A percentile compares a stretch with the other conserved stretches of the same genome.
Conservation (phyloP, 169 alveolate species). For the Cryptosporidium andersoni region DNA sequence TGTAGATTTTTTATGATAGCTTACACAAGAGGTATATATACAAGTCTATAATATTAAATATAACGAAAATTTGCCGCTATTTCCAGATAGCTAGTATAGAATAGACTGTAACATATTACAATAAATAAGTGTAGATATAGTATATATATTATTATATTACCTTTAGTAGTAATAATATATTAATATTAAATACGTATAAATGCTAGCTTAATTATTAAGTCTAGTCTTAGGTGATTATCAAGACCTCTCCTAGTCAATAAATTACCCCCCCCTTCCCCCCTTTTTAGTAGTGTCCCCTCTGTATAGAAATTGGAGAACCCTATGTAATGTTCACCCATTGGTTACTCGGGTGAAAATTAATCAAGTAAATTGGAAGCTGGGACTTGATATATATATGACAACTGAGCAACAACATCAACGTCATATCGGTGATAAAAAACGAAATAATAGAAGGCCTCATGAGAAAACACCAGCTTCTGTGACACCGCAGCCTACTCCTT, state of each 20-base stretch:
- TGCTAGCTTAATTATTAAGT: constrained; percentile 1
- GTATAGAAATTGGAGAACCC: constrained; percentile 3
- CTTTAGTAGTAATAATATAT: no score
- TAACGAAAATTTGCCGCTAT: no score
- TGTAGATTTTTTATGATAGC: no score
- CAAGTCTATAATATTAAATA: no score
- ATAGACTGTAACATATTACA: no score
- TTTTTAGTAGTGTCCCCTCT: constrained; percentile 7
- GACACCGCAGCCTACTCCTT: neutral
- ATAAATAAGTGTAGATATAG: no score
- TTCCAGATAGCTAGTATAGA: no score
- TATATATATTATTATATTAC: no score
- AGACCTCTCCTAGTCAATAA: neutral
- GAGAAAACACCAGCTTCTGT: constrained; percentile 43
- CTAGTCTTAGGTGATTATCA: constrained; percentile 33
- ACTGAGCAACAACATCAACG: constrained; percentile 70
- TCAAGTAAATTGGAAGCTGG: constrained; percentile 23
- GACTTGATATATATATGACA: constrained; percentile 47
- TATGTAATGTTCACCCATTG: constrained; percentile 68
- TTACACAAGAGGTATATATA: no score
- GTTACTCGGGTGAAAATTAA: constrained; percentile 64
- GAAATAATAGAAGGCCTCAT: constrained; percentile 67
- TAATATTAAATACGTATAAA: no score
- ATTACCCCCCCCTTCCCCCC: constrained; percentile 48
- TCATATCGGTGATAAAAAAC: constrained; percentile 57